phyloP scores from a whole-genome alignment of 2,329 filamentous ascomycete genomes.

The Cadophora luteo-olivacea region DNA sequence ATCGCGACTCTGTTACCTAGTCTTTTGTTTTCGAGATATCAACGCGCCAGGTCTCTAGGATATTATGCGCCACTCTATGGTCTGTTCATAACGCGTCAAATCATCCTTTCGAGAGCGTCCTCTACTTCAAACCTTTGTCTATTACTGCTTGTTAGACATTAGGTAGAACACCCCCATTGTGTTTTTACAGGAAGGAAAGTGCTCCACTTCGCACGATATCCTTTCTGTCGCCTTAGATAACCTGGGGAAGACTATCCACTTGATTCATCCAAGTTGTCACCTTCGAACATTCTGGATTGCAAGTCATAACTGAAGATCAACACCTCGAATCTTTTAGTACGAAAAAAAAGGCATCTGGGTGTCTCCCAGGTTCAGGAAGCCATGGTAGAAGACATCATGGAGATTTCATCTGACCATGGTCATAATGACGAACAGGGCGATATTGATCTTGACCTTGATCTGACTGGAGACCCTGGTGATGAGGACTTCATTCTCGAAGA shows the following conservation, averaged over 20 bases:
- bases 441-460: slow-evolving; percentile 65
- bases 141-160: not conserved
- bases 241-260: not conserved
- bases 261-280: not conserved
- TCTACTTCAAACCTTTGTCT: not conserved
- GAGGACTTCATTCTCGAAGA: slow-evolving; percentile 65
- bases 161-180: slow-evolving; percentile 2
- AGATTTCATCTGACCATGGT: slow-evolving; percentile 57
- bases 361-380: slow-evolving; percentile 12
- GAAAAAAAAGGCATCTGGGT: not conserved
- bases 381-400: slow-evolving; percentile 56
- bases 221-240: not conserved
- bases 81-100: not conserved
- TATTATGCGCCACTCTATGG: not conserved
- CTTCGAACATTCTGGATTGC: not conserved
- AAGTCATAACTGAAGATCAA: not conserved
- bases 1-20: not conserved
- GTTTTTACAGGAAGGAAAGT: not conserved
- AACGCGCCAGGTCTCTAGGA: not conserved
- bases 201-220: not conserved
- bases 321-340: not conserved
- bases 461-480: slow-evolving; percentile 51
- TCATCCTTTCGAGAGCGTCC: not conserved
- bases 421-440: slow-evolving; percentile 51
- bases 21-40: not conserved